Conservation (phyloP, 495 filamentous ascomycete species). For the Hypoxylon lienhwacheense region DNA sequence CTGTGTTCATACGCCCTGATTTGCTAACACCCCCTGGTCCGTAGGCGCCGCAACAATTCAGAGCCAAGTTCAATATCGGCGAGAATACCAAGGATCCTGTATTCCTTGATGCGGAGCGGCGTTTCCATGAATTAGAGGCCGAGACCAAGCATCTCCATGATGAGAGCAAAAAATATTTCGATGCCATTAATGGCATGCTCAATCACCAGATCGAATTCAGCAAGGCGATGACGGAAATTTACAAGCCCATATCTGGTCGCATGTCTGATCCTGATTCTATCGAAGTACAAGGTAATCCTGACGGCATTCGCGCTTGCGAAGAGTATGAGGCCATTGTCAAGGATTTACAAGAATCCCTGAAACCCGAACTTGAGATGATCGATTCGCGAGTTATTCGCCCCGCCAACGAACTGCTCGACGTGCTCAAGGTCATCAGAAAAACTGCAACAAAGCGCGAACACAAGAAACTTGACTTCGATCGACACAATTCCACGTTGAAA, state of each 20-base stretch:
- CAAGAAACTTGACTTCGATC: slow-evolving; percentile 96
- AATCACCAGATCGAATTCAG: slow-evolving; percentile 98
- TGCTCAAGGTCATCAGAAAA: slow-evolving; percentile 94
- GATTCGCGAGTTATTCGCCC: slow-evolving; percentile 87
- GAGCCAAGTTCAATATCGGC: slow-evolving; percentile 88
- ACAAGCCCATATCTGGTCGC: slow-evolving; percentile 96
- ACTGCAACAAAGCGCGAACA: slow-evolving; percentile 87
- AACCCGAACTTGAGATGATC: slow-evolving; percentile 97
- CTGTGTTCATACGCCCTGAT: too few relatives aligned
- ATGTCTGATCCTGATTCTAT: slow-evolving; percentile 89
- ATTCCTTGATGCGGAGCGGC: slow-evolving; percentile 90
- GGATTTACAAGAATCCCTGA: slow-evolving; percentile 84
- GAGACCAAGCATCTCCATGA: slow-evolving; percentile 97
- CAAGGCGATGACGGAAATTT: slow-evolving; percentile 90
- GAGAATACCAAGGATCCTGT: slow-evolving; percentile 92
- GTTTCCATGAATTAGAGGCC: slow-evolving; percentile 90
- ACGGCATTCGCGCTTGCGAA: slow-evolving; percentile 92
- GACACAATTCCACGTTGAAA: slow-evolving; percentile 77
- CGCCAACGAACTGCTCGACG: slow-evolving; percentile 90
- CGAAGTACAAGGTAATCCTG: slow-evolving; percentile 80
- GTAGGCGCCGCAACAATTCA: slow-evolving; percentile 88
- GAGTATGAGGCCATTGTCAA: slow-evolving; percentile 92
- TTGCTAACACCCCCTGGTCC: slow-evolving; percentile 7
- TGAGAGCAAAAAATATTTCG: slow-evolving; percentile 92
- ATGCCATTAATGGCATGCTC: slow-evolving; percentile 98